Conservation (phyloP, 73 alveolate species). For the Urostyla sp. region DNA sequence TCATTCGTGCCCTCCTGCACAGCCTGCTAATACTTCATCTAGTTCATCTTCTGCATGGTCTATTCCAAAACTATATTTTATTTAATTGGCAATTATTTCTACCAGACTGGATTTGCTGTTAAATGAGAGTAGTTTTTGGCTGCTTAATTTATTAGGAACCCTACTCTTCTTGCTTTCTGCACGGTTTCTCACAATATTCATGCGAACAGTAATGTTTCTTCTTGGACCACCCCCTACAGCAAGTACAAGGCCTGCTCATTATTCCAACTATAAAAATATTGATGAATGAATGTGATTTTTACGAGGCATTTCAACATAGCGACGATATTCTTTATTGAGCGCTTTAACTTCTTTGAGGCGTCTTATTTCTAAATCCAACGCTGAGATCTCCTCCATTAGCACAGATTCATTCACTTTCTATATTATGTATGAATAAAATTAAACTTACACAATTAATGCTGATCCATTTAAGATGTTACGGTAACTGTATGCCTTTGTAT, state of each 20-base stretch:
- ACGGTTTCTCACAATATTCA: constrained; percentile 64
- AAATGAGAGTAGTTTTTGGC: constrained; percentile 18
- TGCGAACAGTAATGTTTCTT: constrained; percentile 73
- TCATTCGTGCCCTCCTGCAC: neutral
- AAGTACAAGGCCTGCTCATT: constrained; percentile 71
- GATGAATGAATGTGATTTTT: neutral
- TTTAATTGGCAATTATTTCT: neutral
- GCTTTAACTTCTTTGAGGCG: constrained; percentile 71
- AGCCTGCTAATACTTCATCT: neutral
- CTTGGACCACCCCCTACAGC: constrained; percentile 70
- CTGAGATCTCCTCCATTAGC: constrained; percentile 64
- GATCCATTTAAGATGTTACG: constrained; percentile 73
- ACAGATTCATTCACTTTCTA: constrained; percentile 55
- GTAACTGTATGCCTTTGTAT: constrained; percentile 72
- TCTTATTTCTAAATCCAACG: constrained; percentile 64
- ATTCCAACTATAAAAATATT: constrained; percentile 59
- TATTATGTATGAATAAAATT: neutral
- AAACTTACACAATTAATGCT: constrained; percentile 50
- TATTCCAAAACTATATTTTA: neutral
- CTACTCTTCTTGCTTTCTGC: constrained; percentile 58
- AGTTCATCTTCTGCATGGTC: neutral
- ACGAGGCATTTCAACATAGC: constrained; percentile 67
- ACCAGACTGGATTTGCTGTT: constrained; percentile 44
- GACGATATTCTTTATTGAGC: constrained; percentile 62
- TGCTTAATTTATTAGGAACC: constrained; percentile 19